Base-by-base conservation (phyloP, 495 filamentous ascomycete genomes). In the Diplogelasinospora grovesii region DNA sequence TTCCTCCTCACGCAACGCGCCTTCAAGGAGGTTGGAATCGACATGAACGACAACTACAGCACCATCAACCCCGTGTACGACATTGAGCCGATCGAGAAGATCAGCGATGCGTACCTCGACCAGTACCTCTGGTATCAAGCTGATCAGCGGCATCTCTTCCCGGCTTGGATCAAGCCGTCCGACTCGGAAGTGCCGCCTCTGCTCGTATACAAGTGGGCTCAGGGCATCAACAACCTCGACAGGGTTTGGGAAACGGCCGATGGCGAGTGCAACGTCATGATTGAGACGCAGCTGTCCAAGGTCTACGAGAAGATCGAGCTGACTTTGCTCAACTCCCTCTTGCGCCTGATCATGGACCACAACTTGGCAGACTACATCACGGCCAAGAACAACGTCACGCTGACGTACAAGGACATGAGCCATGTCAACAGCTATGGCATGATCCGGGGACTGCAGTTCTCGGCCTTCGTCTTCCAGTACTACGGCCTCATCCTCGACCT, bases 21-120 rank as follows among this genome's bases (percentile, higher is more conserved):
- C 1, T 99, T 99, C 70, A 99, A 99, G 68, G 93, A 99, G 62
- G 93, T 99, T 25, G 90, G 92, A 31, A 97, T 99, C 41, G 93
- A 99, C 54, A 99, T 99, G 93, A 99, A 99, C 59, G 93, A 99
- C 66, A 99, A 99, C 53, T 99, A 99, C 61, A 95, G 83, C 67
- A 86, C 85, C 22, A 99, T 97, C 70, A 99, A 97, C 53, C 93
- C 93, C 3, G 93, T 99, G 20, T 99, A 97, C 53, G 93, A 99
- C 55, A 89, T 99, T 51, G 93, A 99, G 62, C 93, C 93, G 2
- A 95, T 99, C 36, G 93, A 99, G 67, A 99, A 99, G 72, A 99
- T 99, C 50, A 99, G 92, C 31, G 93, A 99, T 70, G 93, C 93
- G 4, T 99, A 99, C 52, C 77, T 99, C 28, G 93, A 99, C 56